A percentile compares a stretch with the other conserved stretches of the same genome.
These are phyloP conservation scores for Clathrospora elynae DNA, from an alignment of 2,329 filamentous ascomycete genomes.

Conservation along the genomic window DNA sequence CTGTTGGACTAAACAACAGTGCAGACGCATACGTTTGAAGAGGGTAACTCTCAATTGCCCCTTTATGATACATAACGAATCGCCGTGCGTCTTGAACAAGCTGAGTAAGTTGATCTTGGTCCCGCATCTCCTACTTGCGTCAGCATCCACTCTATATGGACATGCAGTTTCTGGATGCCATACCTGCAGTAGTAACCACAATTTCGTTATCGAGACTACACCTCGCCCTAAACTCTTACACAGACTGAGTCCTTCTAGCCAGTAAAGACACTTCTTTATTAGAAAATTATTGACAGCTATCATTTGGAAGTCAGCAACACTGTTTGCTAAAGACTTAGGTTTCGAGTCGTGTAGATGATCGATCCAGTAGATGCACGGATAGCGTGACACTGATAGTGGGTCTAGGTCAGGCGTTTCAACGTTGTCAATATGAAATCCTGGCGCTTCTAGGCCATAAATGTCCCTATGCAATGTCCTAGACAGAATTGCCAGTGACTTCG, in stretches of 20 bases:
- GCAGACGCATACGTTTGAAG: no score
- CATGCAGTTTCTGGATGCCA: background rate
- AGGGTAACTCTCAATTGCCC: no score
- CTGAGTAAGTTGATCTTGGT: constrained; percentile 1
- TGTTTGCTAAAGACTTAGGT: background rate
- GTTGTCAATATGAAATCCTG: constrained; percentile 21
- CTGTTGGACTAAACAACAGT: constrained; percentile 14
- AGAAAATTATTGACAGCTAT: constrained; percentile 4
- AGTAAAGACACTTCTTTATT: constrained; percentile 12
- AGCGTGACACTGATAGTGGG: constrained; percentile 27
- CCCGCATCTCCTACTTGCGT: background rate
- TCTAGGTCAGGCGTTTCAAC: constrained; percentile 29
- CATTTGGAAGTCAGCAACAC: background rate
- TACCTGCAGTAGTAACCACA: constrained; percentile 15
- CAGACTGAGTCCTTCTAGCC: constrained; percentile 22
- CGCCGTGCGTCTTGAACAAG: constrained; percentile 15
- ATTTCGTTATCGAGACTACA: constrained; percentile 16
- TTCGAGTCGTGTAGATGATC: constrained; percentile 35
- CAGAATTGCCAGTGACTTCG: constrained; percentile 38
- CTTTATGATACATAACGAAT: no score
- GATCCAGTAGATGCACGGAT: constrained; percentile 43
- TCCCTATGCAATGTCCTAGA: no score
- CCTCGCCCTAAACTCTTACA: constrained; percentile 15
- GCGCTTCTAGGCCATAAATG: constrained; percentile 25
- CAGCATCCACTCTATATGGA: background rate